Base-by-base conservation (phyloP, 164 flowering plant genomes). In the Akebia trifoliata region DNA sequence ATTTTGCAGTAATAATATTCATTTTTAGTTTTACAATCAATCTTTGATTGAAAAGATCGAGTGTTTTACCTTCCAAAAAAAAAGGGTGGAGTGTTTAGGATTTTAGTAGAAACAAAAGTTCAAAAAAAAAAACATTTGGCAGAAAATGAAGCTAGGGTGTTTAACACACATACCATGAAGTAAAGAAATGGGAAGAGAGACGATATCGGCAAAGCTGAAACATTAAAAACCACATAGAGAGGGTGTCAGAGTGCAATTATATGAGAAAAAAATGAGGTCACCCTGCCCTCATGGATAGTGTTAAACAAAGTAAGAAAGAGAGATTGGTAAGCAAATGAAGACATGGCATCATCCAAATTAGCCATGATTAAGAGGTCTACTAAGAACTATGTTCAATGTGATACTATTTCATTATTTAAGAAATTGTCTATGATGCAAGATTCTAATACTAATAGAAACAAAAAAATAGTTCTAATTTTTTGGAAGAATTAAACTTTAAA, bases 171-270 rank as follows among this genome's bases (percentile, higher is more conserved):
- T 71, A 83, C 95, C 92, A 85, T 85, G 76, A 85, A 87, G 62
- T 87, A 87, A 9, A 85, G 71, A 71, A 78, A 87, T 0, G 96
- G 96, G 51, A 83, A 85, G 46, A 87, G 81, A 43, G 88, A 81
- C 36, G 87, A 70, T 57, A 80, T 73, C 11, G 89, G 85, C 74
- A 87, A 61, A 20, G 76, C 95, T 87, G 95, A 32, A 82, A 70
- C 52, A n/a, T n/a, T n/a, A 8, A 36, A 44, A 8, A 37, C 31
- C 31, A 54, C 4, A 54, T 12, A 5, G 8, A 57, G 6, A 44
- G 35, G n/a, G 17, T 0, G 34, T 49, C 29, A 49, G 53, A 15
- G 17, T 14, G 34, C 21, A 24, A 26, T 12, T 7, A 0, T 11
- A 4, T 2, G 8, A 7, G 18, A 49, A 49, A 12, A 17, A 49